These are phyloP conservation scores for Erigeron philadelphicus DNA, from an alignment of 140 eudicot species.

Conservation along the genomic window DNA sequence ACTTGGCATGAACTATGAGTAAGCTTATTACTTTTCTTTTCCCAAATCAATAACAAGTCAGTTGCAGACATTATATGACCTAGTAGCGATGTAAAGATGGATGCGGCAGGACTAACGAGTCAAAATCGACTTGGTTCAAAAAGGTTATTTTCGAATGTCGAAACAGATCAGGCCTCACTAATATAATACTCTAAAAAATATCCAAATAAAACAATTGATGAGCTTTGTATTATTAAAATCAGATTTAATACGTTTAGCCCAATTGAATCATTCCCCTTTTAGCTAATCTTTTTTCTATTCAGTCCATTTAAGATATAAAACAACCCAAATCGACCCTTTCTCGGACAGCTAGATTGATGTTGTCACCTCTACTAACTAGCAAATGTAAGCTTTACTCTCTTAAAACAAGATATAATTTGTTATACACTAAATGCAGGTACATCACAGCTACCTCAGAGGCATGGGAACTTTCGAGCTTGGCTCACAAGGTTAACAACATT, in stretches of 20 bases:
- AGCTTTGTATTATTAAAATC: too few species aligned
- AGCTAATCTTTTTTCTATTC: too few species aligned
- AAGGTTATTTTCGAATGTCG: neutral
- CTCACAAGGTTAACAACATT: slow-evolving; percentile 60
- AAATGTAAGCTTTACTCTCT: slow-evolving; percentile 9
- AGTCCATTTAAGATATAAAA: too few species aligned
- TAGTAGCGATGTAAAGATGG: neutral
- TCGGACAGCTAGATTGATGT: too few species aligned
- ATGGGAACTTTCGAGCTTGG: slow-evolving; percentile 83
- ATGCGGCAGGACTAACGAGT: neutral
- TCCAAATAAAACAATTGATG: neutral
- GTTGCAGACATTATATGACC: neutral
- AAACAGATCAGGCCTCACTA: neutral
- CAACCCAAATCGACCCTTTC: too few species aligned
- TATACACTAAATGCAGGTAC: slow-evolving; percentile 35
- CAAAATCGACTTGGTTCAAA: neutral
- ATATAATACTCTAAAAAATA: neutral
- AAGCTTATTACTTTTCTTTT: slow-evolving; percentile 23
- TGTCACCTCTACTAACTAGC: neutral
- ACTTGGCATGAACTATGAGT: slow-evolving; percentile 62
- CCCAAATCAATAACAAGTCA: neutral
- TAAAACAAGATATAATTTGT: slow-evolving; percentile 1
- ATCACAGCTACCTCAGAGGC: slow-evolving; percentile 60
- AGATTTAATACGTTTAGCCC: too few species aligned
- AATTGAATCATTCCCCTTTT: too few species aligned